Conservation (phyloP, 331 rosid genomes). For the Malus hybrid region DNA sequence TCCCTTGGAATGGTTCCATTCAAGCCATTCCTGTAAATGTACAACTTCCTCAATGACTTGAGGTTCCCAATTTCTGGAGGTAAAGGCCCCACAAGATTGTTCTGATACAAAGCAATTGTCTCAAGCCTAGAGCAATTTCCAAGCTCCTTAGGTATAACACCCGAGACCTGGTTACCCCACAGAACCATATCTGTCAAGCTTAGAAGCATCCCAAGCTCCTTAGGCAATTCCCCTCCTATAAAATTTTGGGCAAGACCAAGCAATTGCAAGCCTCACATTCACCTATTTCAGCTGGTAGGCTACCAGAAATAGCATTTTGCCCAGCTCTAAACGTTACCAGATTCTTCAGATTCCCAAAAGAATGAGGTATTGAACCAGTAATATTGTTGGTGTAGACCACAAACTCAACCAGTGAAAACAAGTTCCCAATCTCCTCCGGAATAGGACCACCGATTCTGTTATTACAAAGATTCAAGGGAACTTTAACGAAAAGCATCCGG, state of each 20-base stretch:
- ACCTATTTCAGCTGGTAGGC: conserved; percentile 64
- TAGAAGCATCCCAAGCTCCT: conserved; percentile 67
- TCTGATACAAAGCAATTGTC: conserved; percentile 66
- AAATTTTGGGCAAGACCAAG: conserved; percentile 90
- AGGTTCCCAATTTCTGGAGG: conserved; percentile 74
- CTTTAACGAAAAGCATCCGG: too few relatives aligned
- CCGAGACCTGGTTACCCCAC: conserved; percentile 65
- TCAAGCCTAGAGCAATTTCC: conserved; percentile 68
- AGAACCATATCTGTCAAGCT: conserved; percentile 52
- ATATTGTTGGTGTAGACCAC: conserved; percentile 71
- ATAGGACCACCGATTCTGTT: conserved; percentile 54
- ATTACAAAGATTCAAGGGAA: conserved; percentile 75
- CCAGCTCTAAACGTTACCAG: conserved; percentile 69
- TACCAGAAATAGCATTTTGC: conserved; percentile 70
- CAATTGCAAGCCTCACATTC: conserved; percentile 47
- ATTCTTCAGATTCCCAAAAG: conserved; percentile 70
- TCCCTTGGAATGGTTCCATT: too few relatives aligned
- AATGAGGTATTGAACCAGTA: conserved; percentile 59
- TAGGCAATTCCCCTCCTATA: conserved; percentile 65
- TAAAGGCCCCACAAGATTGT: conserved; percentile 50
- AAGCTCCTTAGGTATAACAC: conserved; percentile 65
- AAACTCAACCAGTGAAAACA: conserved; percentile 58
- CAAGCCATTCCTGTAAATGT: conserved; percentile 24
- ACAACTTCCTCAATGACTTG: conserved; percentile 50
- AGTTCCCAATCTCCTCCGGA: conserved; percentile 66